Base-by-base conservation (phyloP, 495 filamentous ascomycete genomes). In the Pseudotulostoma volvatum region DNA sequence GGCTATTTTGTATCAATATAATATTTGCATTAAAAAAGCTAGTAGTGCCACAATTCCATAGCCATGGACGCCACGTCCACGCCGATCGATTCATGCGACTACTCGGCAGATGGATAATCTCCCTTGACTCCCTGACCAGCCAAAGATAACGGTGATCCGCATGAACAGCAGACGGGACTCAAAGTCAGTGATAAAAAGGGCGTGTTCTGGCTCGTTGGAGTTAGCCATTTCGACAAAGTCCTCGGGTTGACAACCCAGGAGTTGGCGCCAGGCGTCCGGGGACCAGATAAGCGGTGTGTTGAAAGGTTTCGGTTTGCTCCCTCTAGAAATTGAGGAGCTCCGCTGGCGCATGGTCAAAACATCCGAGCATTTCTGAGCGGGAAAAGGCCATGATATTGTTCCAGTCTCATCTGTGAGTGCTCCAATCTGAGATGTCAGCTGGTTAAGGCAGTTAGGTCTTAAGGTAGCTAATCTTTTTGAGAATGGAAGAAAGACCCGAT, bases 371-470 rank as follows among this genome's bases (percentile, higher is more conserved):
- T 11, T 5, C 5, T 28, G 5, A 11, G 23, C 23, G 11, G 5
- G 5, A 11, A 28, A 28, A 28, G 23, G 23, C 11, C 5, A 11
- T 18, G 25, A 11, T 9, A 32, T 16, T 39, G 21, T 32, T 14
- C 52, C 50, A 17, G 47, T 45, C 35, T 52, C 49, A 33, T 54
- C 50, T 19, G 47, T 36, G 1, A 55, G 39, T 17, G 36, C 36
- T 4, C 50, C 50, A 9, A 50, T 28, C 49, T 52, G 9, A 23
- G 16, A 21, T 14, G 32, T 38, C 7, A 42, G 14, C 2, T 31
- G 16, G 32, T 25, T 16, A n/a, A 34, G 16, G 38, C 4, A 3
- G 11, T 13, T 8, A 13, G 38, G 13, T 17, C 19, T 18, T 9
- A 34, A 7, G 9, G 38, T 4, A 14, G 31, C 11, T 11, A n/a